Conservation (phyloP, 2,329 filamentous ascomycete species). For the Aureobasidium melanogenum region DNA sequence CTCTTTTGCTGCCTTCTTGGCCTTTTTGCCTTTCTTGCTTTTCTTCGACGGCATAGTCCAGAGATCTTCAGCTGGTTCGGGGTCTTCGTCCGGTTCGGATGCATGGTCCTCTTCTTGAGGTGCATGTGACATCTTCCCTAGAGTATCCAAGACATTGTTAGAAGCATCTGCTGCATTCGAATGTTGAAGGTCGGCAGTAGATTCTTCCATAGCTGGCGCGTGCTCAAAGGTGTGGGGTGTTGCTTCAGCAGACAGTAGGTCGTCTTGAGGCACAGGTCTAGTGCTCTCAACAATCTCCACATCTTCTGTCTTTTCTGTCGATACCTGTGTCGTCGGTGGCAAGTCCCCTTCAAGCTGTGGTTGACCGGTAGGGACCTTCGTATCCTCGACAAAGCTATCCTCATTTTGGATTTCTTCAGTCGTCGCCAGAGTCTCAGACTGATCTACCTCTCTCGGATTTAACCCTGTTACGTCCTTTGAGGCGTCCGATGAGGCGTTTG, state of each 20-base stretch:
- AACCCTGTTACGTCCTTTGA: too few relatives aligned
- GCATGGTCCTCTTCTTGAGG: neutral
- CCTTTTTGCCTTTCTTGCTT: constrained; percentile 24
- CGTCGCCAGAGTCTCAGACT: neutral
- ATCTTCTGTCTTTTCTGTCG: neutral
- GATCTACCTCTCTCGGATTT: neutral
- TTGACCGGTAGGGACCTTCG: neutral
- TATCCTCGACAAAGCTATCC: neutral
- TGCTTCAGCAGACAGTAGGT: neutral
- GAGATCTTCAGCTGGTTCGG: neutral
- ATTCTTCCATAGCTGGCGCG: neutral
- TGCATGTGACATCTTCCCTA: neutral
- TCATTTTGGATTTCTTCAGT: neutral
- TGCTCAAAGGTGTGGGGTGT: too few relatives aligned
- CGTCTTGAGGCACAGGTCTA: neutral
- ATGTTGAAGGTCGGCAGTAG: neutral
- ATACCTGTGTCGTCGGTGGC: too few relatives aligned
- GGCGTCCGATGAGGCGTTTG: fast-evolving
- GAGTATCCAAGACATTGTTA: neutral
- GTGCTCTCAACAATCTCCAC: neutral
- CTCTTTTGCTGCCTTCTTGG: constrained; percentile 6
- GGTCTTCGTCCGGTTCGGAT: neutral
- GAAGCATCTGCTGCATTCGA: neutral
- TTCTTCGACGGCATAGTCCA: neutral
- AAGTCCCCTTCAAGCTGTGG: neutral